Evolutionary conservation across 2,329 filamentous ascomycete species (phyloP), one percentile per base, ranked within the genome.

Genomic region (Claviceps monticola): DNA sequence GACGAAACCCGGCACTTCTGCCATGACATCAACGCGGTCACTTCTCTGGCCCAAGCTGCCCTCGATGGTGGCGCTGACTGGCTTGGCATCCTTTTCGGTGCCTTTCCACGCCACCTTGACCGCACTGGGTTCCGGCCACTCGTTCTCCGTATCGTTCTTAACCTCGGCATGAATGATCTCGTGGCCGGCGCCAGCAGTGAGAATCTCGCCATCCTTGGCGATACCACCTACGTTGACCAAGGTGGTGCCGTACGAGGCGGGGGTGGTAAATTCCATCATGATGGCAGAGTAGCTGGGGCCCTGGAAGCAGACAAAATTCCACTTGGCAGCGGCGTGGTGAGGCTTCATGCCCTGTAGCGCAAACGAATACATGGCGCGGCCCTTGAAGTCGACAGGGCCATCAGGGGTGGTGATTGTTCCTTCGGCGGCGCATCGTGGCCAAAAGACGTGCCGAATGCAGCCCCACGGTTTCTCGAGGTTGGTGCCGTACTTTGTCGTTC

Each of bases 271-370:
- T 68, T 97, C 86, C 93, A 98, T 98, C 74, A 97, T 74, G 58
- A 95, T 71, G 29, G 90, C 91, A 29, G 90, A 93, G 71, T 88
- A 86, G 19, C 75, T 88, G 21, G 88, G 84, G 14, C 87, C 84
- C 66, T 97, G 90, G 73, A 95, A 95, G 70, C 90, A 81, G 68
- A 80, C 76, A 72, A 96, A 98, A 70, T 93, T 95, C 93, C 93
- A 98, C 56, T 79, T 82, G 34, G 86, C 82, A 55, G 91, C 90
- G 54, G 89, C 86, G 66, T 98, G 94, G 68, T 98, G 93, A 42
- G 93, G 93, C 78, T 98, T 98, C 91, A 97, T 97, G 66, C 90
- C 93, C 72, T 97, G 93, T 49, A 97, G 73, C 42, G 88, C 90
- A 67, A 93, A 85, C 58, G 84, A 76, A 70, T 89, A 91, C 61